These are phyloP conservation scores for Plantago coronopus DNA, from an alignment of 305 asterid species.

Conservation along the genomic window DNA sequence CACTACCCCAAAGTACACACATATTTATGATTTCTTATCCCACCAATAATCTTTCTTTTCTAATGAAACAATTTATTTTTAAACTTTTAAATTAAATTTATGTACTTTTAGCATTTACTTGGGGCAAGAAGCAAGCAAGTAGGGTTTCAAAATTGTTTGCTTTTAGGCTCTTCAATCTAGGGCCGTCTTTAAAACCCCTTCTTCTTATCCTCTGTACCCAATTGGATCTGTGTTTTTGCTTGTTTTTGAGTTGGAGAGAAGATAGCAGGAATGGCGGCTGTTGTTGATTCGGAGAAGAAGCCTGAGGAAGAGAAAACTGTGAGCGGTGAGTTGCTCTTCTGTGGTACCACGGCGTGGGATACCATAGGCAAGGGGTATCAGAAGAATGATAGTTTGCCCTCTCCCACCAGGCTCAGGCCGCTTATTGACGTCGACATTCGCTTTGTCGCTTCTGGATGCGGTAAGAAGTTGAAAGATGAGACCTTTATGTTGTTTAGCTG, in stretches of 20 bases:
- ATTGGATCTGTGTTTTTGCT: background rate
- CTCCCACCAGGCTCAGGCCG: slow-evolving; percentile 86
- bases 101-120: no score
- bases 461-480: slow-evolving; percentile 31
- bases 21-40: background rate
- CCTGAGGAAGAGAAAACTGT: slow-evolving; percentile 41
- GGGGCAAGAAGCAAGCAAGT: no score
- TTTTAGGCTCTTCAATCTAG: no score
- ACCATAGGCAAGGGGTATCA: slow-evolving; percentile 56
- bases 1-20: background rate
- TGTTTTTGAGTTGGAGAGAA: slow-evolving; percentile 14
- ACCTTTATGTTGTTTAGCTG: background rate
- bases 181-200: no score
- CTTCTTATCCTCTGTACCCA: background rate
- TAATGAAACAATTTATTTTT: no score
- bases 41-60: background rate
- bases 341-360: slow-evolving; percentile 91
- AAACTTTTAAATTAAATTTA: no score
- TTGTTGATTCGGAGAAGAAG: slow-evolving; percentile 47
- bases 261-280: slow-evolving; percentile 63
- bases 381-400: slow-evolving; percentile 61
- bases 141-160: no score
- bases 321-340: slow-evolving; percentile 83
- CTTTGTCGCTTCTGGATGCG: slow-evolving; percentile 84
- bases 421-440: slow-evolving; percentile 76